Evolutionary conservation across 2,329 filamentous ascomycete species (phyloP), one percentile per base, ranked within the genome.

Genomic region (Ceratocystis ficicola): DNA sequence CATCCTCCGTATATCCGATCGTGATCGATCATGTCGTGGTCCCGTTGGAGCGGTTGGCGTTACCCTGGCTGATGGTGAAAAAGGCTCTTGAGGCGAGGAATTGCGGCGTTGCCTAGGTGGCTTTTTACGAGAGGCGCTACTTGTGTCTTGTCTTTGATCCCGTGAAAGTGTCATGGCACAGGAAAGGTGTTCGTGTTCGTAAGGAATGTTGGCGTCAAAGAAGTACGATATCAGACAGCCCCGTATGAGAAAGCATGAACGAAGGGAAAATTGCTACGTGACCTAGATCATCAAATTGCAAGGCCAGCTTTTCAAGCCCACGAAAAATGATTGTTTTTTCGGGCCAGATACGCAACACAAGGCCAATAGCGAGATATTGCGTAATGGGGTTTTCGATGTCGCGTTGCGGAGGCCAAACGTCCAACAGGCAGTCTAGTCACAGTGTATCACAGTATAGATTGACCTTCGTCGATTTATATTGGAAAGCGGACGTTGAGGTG

Each of bases 1-100:
- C 48, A 64, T 65, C 28, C 50, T 61, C 20, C 64, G 64, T n/a
- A 44, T 41, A 15, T 68, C 66, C 12, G 63, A 61, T 50, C 64
- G 60, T 36, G 66, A 66, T 25, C 66, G 63, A 52, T 65, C 64
- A n/a, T 64, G 63, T 55, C 62, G 46, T 20, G 48, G 48, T 20
- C 5, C 8, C 12, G 44, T 32, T 20, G 57, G 61, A 10, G 50
- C 63, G 15, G 63, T 50, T 60, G 66, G 57, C 22, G 32, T 60
- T 10, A 44, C 62, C 44, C 41, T 25, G 41, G 64, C n/a, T 50
- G 52, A 32, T n/a, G 64, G 10, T 25, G 52, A 25, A 22, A 41
- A 57, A 28, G 57, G 25, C n/a, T 20, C 44, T 17, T 50, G 64
- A 5, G 55, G 25, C 4, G 44, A 65, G 7, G 64, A 50, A 28